These are phyloP conservation scores for Amphichorda felina DNA, from an alignment of 2,329 filamentous ascomycete species.

Conservation along the genomic window DNA sequence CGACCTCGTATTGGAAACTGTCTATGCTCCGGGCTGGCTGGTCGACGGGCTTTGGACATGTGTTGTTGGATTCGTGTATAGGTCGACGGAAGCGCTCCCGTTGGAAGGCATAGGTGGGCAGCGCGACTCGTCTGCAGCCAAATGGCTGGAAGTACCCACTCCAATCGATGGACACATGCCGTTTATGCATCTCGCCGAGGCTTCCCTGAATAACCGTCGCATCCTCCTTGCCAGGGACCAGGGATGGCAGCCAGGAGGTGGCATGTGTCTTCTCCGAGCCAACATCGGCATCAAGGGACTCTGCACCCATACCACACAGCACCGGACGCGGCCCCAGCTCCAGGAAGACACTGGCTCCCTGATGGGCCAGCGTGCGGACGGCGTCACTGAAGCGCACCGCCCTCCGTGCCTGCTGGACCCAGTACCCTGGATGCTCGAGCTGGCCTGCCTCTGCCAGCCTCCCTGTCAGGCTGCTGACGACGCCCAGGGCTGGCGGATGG, in stretches of 20 bases:
- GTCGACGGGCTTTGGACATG: too few relatives aligned
- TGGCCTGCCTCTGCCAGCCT: slow-evolving; percentile 34
- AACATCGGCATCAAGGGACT: slow-evolving; percentile 7
- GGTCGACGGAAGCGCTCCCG: too few relatives aligned
- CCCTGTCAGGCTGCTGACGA: slow-evolving; percentile 56
- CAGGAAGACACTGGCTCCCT: slow-evolving; percentile 14
- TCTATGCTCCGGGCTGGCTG: too few relatives aligned
- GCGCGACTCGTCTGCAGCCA: slow-evolving; percentile 11
- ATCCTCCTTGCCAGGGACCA: slow-evolving; percentile 5
- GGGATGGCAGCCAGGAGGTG: slow-evolving; percentile 15
- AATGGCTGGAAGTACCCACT: slow-evolving; percentile 14
- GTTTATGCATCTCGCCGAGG: slow-evolving; percentile 12
- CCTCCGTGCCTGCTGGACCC: slow-evolving; percentile 47
- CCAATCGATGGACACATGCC: slow-evolving; percentile 15
- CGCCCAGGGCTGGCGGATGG: slow-evolving; percentile 29
- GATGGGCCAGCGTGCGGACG: slow-evolving; percentile 10
- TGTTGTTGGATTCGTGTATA: too few relatives aligned
- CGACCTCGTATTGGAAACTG: too few relatives aligned
- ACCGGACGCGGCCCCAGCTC: slow-evolving; percentile 16
- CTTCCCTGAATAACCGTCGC: slow-evolving; percentile 9
- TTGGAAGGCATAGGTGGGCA: slow-evolving; percentile 19
- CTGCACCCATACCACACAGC: slow-evolving; percentile 15
- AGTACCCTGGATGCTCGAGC: slow-evolving; percentile 42
- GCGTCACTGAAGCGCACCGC: slow-evolving; percentile 46
- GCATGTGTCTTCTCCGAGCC: too few relatives aligned